phyloP scores from a whole-genome alignment of 257 asterid genomes.

The Phtheirospermum japonicum region DNA sequence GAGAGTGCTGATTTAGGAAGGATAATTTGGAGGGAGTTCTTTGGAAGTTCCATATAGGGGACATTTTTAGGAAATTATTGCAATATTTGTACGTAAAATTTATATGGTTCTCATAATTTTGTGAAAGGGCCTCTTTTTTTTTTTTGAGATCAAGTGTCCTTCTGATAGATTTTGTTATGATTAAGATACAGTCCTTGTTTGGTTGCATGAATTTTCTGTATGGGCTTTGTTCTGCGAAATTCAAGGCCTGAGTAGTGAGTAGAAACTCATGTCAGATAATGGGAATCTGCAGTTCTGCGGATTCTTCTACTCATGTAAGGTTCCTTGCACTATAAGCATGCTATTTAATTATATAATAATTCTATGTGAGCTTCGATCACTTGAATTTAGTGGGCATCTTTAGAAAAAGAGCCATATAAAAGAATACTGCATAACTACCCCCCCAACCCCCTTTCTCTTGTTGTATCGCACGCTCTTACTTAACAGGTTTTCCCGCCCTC shows the following conservation, averaged over 20 bases:
- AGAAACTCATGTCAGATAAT: constrained; percentile 36
- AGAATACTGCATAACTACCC: background rate
- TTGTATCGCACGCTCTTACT: constrained; percentile 12
- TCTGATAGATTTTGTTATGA: constrained; percentile 32
- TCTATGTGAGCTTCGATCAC: constrained; percentile 12
- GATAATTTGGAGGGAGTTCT: background rate
- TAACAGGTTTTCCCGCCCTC: background rate
- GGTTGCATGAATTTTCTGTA: constrained; percentile 37
- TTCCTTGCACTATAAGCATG: constrained; percentile 33
- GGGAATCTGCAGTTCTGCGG: constrained; percentile 37
- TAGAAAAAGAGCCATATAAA: background rate
- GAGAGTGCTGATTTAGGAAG: background rate
- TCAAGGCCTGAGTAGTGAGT: constrained; percentile 38
- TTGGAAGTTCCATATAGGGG: background rate
- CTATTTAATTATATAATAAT: constrained; percentile 5
- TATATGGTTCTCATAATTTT: constrained; percentile 1
- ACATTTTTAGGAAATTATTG: background rate
- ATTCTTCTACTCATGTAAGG: constrained; percentile 45
- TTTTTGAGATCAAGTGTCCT: constrained; percentile 24
- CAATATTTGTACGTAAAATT: background rate
- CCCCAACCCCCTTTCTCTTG: background rate
- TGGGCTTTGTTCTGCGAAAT: constrained; percentile 36
- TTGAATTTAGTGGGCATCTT: constrained; percentile 11
- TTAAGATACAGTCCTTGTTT: constrained; percentile 31
- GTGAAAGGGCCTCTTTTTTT: background rate